phyloP scores from a whole-genome alignment of 2,329 filamentous ascomycete genomes.

The Colletotrichum limetticola region DNA sequence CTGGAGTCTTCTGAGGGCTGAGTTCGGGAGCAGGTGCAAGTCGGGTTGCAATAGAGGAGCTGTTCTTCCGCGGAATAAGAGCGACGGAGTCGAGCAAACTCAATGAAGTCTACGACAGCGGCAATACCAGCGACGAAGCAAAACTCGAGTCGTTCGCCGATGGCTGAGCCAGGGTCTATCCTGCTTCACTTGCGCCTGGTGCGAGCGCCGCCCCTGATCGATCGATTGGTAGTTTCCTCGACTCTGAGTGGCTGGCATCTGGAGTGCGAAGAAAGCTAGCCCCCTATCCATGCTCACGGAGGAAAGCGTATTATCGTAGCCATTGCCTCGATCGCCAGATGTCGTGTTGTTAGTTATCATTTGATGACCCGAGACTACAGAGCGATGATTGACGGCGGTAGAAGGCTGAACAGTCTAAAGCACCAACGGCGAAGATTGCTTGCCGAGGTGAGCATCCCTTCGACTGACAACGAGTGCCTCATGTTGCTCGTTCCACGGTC shows the following conservation, averaged over 20 bases:
- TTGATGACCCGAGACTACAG: not conserved
- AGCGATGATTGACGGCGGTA: not conserved
- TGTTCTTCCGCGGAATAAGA: not conserved
- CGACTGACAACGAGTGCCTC: not conserved
- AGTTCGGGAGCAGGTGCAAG: no score
- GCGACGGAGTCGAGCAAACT: not conserved
- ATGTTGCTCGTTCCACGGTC: not conserved
- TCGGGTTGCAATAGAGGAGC: not conserved
- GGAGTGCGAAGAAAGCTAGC: not conserved
- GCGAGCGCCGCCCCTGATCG: slow-evolving; percentile 21
- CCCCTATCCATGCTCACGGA: slow-evolving; percentile 8
- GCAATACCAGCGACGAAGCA: not conserved
- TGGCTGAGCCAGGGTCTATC: slow-evolving; percentile 8
- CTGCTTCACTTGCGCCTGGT: not conserved
- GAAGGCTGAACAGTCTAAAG: not conserved
- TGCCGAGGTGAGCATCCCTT: not conserved
- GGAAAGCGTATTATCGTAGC: not conserved
- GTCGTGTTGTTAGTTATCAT: not conserved
- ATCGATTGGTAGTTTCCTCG: not conserved
- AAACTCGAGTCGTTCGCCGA: not conserved
- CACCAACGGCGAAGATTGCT: not conserved
- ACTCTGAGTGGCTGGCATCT: slow-evolving; percentile 20
- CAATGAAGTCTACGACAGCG: not conserved
- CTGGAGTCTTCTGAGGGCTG: slow-evolving; percentile 5
- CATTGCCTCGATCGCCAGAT: not conserved